Conservation (phyloP, 805 yeast species). For the Metschnikowia proteae region DNA sequence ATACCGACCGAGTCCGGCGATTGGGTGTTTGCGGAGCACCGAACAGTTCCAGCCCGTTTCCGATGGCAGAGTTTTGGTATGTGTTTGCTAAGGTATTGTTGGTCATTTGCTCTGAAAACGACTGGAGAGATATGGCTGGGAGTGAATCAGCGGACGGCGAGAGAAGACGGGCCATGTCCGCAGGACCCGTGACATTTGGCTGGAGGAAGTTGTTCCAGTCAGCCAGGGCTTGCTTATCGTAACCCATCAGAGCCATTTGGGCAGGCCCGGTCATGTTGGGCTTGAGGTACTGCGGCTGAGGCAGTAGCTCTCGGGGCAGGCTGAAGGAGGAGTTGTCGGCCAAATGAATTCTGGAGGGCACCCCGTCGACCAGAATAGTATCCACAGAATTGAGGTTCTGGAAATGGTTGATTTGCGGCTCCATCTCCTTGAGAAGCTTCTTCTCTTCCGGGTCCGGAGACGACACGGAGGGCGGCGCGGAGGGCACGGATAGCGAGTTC, state of each 20-base stretch:
- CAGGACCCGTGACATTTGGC: constrained; percentile 28
- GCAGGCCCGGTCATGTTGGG: constrained; percentile 49
- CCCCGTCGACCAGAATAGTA: constrained; percentile 69
- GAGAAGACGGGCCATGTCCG: constrained; percentile 33
- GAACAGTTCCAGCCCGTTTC: constrained; percentile 3
- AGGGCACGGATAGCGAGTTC: constrained; percentile 11
- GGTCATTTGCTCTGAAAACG: constrained; percentile 42
- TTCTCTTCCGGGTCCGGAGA: constrained; percentile 57
- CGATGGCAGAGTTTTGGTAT: constrained; percentile 28
- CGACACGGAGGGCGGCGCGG: constrained; percentile 6
- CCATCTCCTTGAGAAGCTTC: constrained; percentile 69
- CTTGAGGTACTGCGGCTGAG: constrained; percentile 23
- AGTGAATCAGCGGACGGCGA: constrained; percentile 18
- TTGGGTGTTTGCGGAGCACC: constrained; percentile 35
- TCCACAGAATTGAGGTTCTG: constrained; percentile 71
- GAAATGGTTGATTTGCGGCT: constrained; percentile 64
- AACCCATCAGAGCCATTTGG: constrained; percentile 33
- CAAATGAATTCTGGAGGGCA: constrained; percentile 52
- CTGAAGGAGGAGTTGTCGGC: constrained; percentile 15
- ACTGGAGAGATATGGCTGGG: constrained; percentile 36
- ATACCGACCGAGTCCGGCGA: constrained; percentile 32
- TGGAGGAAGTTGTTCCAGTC: constrained; percentile 14
- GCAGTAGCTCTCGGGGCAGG: constrained; percentile 14
- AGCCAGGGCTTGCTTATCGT: neutral
- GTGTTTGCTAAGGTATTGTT: constrained; percentile 35